These are phyloP conservation scores for Parafenestella ontariensis DNA, from an alignment of 2,329 filamentous ascomycete species.

Conservation along the genomic window DNA sequence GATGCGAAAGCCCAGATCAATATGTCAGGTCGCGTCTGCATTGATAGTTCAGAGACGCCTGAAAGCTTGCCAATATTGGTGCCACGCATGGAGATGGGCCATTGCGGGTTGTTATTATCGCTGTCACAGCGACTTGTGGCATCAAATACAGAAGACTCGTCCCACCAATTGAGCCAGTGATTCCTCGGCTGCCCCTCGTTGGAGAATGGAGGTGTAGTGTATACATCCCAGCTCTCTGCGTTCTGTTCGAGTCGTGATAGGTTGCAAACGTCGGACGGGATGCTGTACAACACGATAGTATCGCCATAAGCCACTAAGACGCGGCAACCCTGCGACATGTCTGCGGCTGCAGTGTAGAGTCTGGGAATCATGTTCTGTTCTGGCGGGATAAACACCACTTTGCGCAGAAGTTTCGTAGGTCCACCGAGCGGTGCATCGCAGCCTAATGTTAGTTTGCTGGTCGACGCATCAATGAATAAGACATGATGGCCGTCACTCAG, in stretches of 20 bases:
- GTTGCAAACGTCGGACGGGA: conserved; percentile 60
- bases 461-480: conserved; percentile 68
- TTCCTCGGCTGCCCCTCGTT: conserved; percentile 23
- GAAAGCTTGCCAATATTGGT: conserved; percentile 56
- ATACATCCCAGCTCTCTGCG: conserved; percentile 27
- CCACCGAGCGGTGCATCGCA: conserved; percentile 66
- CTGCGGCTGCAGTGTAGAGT: conserved; percentile 64
- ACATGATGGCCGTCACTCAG: conserved; percentile 71
- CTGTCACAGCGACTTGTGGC: neutral
- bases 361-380: conserved; percentile 50
- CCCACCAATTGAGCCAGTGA: conserved; percentile 42
- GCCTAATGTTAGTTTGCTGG: conserved; percentile 65
- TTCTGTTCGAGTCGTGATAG: conserved; percentile 41
- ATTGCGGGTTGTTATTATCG: conserved; percentile 33
- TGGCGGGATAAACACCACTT: conserved; percentile 62
- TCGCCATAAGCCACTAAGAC: conserved; percentile 65
- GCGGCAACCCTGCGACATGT: conserved; percentile 64
- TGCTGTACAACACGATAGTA: conserved; percentile 64
- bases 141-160: conserved; percentile 14
- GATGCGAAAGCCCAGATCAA: conserved; percentile 61
- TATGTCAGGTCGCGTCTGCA: conserved; percentile 55
- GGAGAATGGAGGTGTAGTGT: conserved; percentile 18
- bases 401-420: conserved; percentile 64
- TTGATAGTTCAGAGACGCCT: conserved; percentile 59
- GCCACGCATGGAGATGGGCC: conserved; percentile 60